Percentiles rank a stretch among this genome's conserved stretches.
Evolutionary conservation across 2,329 filamentous ascomycete species (phyloP).

Genomic region (Phaeomoniella chlamydospora): DNA sequence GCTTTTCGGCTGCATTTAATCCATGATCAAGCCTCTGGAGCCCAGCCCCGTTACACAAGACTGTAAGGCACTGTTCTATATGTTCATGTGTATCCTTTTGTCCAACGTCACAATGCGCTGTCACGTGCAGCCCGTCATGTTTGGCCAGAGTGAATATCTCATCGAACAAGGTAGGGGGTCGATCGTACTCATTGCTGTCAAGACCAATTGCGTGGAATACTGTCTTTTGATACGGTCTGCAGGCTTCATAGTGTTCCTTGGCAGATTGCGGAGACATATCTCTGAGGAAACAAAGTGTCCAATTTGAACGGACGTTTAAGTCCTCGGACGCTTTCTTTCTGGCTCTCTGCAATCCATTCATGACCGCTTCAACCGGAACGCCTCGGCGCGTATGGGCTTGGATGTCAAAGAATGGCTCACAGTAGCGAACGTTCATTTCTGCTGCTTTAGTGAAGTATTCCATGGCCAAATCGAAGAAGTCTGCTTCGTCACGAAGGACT

Average conservation of each 20-base stretch:
- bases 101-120: slow-evolving; percentile 34
- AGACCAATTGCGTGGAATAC: slow-evolving; percentile 27
- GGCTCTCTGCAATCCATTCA: slow-evolving; percentile 21
- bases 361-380: slow-evolving; percentile 15
- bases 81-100: slow-evolving; percentile 31
- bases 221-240: slow-evolving; percentile 16
- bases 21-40: slow-evolving; percentile 22
- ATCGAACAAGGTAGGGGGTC: slow-evolving; percentile 31
- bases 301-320: slow-evolving; percentile 15
- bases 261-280: slow-evolving; percentile 24
- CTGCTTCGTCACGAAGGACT: slow-evolving; percentile 18
- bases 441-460: slow-evolving; percentile 18
- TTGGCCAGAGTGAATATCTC: slow-evolving; percentile 20
- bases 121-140: slow-evolving; percentile 25
- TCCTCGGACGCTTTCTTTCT: slow-evolving; percentile 14
- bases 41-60: no score
- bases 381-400: slow-evolving; percentile 26
- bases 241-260: slow-evolving; percentile 21
- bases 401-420: slow-evolving; percentile 28
- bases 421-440: slow-evolving; percentile 24
- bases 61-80: slow-evolving; percentile 18
- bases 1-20: slow-evolving; percentile 20
- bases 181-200: slow-evolving; percentile 30
- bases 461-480: slow-evolving; percentile 27
- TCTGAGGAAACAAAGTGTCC: slow-evolving; percentile 29